Evolutionary conservation across 805 yeast species (phyloP).

Genomic region (Schwanniomyces yamadae): DNA sequence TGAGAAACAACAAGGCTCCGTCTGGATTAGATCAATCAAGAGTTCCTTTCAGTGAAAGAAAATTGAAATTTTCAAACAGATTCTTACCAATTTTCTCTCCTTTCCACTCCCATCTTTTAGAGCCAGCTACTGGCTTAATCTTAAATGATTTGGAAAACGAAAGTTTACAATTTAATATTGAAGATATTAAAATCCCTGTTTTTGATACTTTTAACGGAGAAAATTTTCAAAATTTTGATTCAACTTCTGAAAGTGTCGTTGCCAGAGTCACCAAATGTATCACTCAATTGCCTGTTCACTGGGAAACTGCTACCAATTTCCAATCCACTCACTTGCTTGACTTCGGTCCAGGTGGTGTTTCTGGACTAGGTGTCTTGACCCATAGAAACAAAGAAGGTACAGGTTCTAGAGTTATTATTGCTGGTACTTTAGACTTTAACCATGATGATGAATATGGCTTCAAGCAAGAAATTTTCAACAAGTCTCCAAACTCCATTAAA

Average conservation of each 20-base stretch:
- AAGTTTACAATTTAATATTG: constrained; percentile 53
- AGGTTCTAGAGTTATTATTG: constrained; percentile 91
- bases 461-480: constrained; percentile 91
- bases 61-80: constrained; percentile 87
- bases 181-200: constrained; percentile 77
- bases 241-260: constrained; percentile 50
- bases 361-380: constrained; percentile 94
- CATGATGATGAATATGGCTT: constrained; percentile 87
- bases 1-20: constrained; percentile 93
- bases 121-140: constrained; percentile 67
- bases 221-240: constrained; percentile 57
- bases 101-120: constrained; percentile 87
- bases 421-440: constrained; percentile 76
- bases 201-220: constrained; percentile 85
- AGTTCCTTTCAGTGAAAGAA: constrained; percentile 91
- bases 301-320: constrained; percentile 89
- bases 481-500: constrained; percentile 60
- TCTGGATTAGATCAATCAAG: constrained; percentile 94
- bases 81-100: constrained; percentile 96
- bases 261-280: constrained; percentile 78
- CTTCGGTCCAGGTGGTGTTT: constrained; percentile 98
- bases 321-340: constrained; percentile 86
- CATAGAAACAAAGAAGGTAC: constrained; percentile 98
- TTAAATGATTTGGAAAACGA: constrained; percentile 59
- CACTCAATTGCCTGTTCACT: constrained; percentile 84